Base-by-base conservation (phyloP, 2,329 filamentous ascomycete species). In the Mollisiaceae sp. region DNA sequence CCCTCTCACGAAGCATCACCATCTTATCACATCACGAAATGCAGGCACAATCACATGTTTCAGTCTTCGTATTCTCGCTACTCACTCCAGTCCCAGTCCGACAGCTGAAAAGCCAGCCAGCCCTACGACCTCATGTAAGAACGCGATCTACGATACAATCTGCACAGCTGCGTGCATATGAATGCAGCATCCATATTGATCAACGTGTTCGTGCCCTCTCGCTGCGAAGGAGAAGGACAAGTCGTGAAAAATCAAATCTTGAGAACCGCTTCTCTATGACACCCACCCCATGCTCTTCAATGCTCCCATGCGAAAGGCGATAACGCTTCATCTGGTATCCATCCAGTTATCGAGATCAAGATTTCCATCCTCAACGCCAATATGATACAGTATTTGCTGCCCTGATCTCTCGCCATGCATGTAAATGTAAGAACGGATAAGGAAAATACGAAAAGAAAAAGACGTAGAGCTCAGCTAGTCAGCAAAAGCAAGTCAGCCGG, bases 401-500 rank as follows among this genome's bases (percentile, higher is more conserved):
- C 47, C 32, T 32, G 22, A 20, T 35, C 50, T 54, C 50, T 54
- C 50, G 50, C 50, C 50, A 54, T 54, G 50, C 50, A 54, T 54
- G 22, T 12, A 14, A 54, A 22, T 54, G 22, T 54, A 18, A 24
- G 18, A 54, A 54, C 50, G 32, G 50, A 54, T 54, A 54, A 54
- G 24, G 50, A 52, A 27, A 32, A 32, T 22, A 32, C 24, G 24
- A 54, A 54, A 54, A 54, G 12, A 18, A 35, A 54, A 32, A 35
- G 50, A 35, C n/a, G 50, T 54, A 2, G 24, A 27, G 14, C 32
- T 54, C 24, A 35, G 22, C 50, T 32, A 24, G 27, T n/a, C 50
- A 18, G 50, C 50, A 27, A 54, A 27, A 18, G 27, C 9, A 54
- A 32, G 50, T 54, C 50, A 54, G 50, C 50, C 22, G 50, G 24